Evolutionary conservation across 139 green algal genomes (phyloP).

Genomic region (Chlamydomonas sphaeroides): DNA sequence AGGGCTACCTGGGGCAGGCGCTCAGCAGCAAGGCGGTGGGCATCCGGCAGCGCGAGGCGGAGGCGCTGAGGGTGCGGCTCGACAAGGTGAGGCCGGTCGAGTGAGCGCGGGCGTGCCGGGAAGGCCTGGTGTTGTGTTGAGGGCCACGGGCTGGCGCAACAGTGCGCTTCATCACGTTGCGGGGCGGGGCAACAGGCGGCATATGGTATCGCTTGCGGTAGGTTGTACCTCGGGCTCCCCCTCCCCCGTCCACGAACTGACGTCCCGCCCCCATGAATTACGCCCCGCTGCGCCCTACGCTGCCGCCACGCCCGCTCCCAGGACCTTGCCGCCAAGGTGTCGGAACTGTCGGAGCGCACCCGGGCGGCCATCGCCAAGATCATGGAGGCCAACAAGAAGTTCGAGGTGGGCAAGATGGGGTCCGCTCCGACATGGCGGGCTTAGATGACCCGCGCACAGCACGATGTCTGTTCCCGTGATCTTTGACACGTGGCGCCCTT

Average conservation of each 20-base stretch:
- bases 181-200: too few species aligned
- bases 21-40: conserved; percentile 61
- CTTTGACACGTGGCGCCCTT: not conserved
- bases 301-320: not conserved
- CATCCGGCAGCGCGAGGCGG: conserved; percentile 67
- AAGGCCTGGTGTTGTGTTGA: too few species aligned
- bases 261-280: not conserved
- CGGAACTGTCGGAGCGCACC: conserved; percentile 12
- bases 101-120: too few species aligned
- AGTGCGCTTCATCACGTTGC: too few species aligned
- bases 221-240: too few species aligned
- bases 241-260: too few species aligned
- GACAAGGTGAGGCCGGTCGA: conserved; percentile 18
- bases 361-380: conserved; percentile 36
- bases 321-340: conserved; percentile 33
- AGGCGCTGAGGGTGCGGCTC: conserved; percentile 53
- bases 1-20: conserved; percentile 58
- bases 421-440: too few species aligned
- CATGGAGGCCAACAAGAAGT: conserved; percentile 48
- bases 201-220: too few species aligned
- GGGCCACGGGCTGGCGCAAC: too few species aligned
- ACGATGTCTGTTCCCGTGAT: not conserved
- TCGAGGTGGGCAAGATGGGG: conserved; percentile 44
- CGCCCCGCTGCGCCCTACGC: not conserved
- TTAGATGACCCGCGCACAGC: too few species aligned